Evolutionary conservation across 805 yeast genomes (phyloP).

Genomic region (Starmerella tilneyi): DNA sequence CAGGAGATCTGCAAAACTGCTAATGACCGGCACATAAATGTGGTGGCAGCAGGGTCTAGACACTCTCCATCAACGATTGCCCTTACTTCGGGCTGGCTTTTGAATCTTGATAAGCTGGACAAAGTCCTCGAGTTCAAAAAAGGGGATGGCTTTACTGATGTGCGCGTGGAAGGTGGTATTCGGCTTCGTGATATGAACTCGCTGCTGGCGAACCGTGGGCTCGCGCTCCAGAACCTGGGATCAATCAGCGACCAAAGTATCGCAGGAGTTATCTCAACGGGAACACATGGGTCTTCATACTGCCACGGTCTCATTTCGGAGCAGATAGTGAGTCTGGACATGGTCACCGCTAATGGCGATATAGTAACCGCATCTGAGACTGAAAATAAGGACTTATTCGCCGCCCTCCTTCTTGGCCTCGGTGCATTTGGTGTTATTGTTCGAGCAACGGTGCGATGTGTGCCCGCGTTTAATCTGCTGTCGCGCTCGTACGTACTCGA

Average conservation of each 20-base stretch:
- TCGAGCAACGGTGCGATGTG: slow-evolving; percentile 70
- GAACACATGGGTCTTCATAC: slow-evolving; percentile 93
- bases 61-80: slow-evolving; percentile 91
- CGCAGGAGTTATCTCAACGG: slow-evolving; percentile 94
- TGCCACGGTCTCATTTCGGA: slow-evolving; percentile 84
- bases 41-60: slow-evolving; percentile 83
- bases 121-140: slow-evolving; percentile 40
- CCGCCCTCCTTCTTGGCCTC: slow-evolving; percentile 72
- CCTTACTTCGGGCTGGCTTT: slow-evolving; percentile 77
- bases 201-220: slow-evolving; percentile 47
- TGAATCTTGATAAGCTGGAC: slow-evolving; percentile 70
- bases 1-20: slow-evolving; percentile 59
- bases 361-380: slow-evolving; percentile 54
- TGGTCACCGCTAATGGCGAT: slow-evolving; percentile 70
- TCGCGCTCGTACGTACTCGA: slow-evolving; percentile 72
- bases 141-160: slow-evolving; percentile 64
- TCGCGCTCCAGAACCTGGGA: slow-evolving; percentile 84
- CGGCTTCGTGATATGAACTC: slow-evolving; percentile 66
- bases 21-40: slow-evolving; percentile 44
- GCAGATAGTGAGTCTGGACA: slow-evolving; percentile 67
- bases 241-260: slow-evolving; percentile 87
- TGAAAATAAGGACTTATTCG: slow-evolving; percentile 55
- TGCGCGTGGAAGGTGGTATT: slow-evolving; percentile 90
- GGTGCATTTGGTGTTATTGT: slow-evolving; percentile 89
- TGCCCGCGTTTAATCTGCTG: slow-evolving; percentile 72